phyloP scores from a whole-genome alignment of 345 rosid genomes.

The Eutrema heterophyllum region DNA sequence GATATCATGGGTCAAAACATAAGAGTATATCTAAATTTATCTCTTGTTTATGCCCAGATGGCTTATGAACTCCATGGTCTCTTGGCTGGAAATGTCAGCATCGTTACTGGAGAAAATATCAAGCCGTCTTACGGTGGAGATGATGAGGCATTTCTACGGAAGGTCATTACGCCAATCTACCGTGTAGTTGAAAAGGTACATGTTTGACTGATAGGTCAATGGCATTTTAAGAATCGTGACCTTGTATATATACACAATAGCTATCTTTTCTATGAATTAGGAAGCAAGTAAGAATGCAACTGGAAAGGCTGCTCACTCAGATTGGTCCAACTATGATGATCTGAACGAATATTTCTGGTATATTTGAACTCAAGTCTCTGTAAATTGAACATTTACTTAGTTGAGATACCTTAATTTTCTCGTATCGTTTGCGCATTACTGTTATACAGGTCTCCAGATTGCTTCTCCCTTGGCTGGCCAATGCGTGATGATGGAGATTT shows the following conservation, averaged over 20 bases:
- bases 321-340: slow-evolving; percentile 98
- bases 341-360: slow-evolving; percentile 97
- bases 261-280: slow-evolving; percentile 39
- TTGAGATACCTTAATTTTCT: neutral
- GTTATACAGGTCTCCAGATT: slow-evolving; percentile 68
- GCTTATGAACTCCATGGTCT: slow-evolving; percentile 98
- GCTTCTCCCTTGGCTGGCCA: slow-evolving; percentile 99
- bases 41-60: slow-evolving; percentile 54
- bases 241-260: slow-evolving; percentile 19
- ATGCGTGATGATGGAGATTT: slow-evolving; percentile 99
- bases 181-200: slow-evolving; percentile 75
- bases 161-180: slow-evolving; percentile 87
- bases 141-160: slow-evolving; percentile 89
- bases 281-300: slow-evolving; percentile 73
- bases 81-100: slow-evolving; percentile 96
- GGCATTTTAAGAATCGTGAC: neutral
- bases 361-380: slow-evolving; percentile 28
- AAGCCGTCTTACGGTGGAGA: slow-evolving; percentile 98
- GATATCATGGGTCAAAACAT: neutral
- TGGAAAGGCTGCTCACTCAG: slow-evolving; percentile 79
- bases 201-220: neutral
- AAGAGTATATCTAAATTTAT: neutral
- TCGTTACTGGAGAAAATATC: slow-evolving; percentile 96
- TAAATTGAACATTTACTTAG: slow-evolving; percentile 13
- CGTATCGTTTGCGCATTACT: slow-evolving; percentile 15